Evolutionary conservation across 2,329 filamentous ascomycete species (phyloP).

Genomic region (Cladosporium velox): DNA sequence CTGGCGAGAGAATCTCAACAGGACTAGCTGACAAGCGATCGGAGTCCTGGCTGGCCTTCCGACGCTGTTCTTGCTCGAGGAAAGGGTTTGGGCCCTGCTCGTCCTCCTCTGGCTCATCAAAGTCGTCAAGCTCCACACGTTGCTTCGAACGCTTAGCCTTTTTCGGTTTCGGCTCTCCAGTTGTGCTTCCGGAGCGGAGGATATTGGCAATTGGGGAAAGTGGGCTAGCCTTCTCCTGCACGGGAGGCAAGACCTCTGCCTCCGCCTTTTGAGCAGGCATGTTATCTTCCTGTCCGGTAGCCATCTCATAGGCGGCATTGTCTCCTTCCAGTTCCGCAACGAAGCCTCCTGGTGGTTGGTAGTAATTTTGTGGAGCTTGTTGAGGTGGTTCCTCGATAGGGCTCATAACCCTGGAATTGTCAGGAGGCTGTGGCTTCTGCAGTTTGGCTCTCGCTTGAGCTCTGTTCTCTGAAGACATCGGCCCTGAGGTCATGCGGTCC

Average conservation of each 20-base stretch:
- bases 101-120: slow-evolving; percentile 57
- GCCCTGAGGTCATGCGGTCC: slow-evolving; percentile 13
- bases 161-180: slow-evolving; percentile 50
- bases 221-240: slow-evolving; percentile 26
- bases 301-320: slow-evolving; percentile 41
- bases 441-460: slow-evolving; percentile 27
- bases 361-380: slow-evolving; percentile 8
- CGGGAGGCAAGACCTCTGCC: slow-evolving; percentile 9
- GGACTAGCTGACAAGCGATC: slow-evolving; percentile 67
- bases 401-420: slow-evolving; percentile 18
- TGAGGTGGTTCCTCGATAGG: slow-evolving; percentile 11
- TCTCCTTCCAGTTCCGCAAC: slow-evolving; percentile 43
- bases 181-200: slow-evolving; percentile 41
- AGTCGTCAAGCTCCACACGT: slow-evolving; percentile 69
- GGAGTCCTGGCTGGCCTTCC: slow-evolving; percentile 29
- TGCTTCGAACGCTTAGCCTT: slow-evolving; percentile 62
- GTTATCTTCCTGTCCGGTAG: slow-evolving; percentile 46
- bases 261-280: slow-evolving; percentile 29
- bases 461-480: slow-evolving; percentile 15
- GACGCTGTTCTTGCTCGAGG: slow-evolving; percentile 34
- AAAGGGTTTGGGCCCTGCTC: slow-evolving; percentile 23
- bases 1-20: slow-evolving; percentile 60
- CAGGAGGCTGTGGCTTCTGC: slow-evolving; percentile 27
- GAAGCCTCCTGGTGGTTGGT: slow-evolving; percentile 24
- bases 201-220: slow-evolving; percentile 46